These are phyloP conservation scores for Phellinidium pouzarii DNA, from an alignment of 1,284 basidiomycete genomes.

Conservation along the genomic window DNA sequence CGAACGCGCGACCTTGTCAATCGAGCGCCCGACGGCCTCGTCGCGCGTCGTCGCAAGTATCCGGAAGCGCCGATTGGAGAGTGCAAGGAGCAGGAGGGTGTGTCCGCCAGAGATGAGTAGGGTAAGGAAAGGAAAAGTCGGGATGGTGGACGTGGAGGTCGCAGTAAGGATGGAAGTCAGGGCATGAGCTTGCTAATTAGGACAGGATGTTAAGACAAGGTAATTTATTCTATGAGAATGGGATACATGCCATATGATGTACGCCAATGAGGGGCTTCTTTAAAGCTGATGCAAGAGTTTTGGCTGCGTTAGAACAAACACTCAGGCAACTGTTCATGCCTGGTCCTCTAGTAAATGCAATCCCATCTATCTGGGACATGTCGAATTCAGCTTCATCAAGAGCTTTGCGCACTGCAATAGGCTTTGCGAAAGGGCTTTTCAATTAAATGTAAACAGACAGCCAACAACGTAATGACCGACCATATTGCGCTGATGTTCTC, in stretches of 20 bases:
- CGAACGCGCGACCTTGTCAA: constrained; percentile 74
- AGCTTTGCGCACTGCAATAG: constrained; percentile 63
- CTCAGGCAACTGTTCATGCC: constrained; percentile 78
- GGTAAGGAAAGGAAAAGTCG: constrained; percentile 80
- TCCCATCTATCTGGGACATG: constrained; percentile 67
- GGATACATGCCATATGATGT: constrained; percentile 78
- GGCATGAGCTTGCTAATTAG: constrained; percentile 86
- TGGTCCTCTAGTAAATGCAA: constrained; percentile 89
- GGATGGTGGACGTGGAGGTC: constrained; percentile 36
- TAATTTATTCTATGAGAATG: background rate
- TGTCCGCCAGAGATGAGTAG: constrained; percentile 89
- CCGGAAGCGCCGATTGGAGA: constrained; percentile 49
- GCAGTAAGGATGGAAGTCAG: constrained; percentile 77
- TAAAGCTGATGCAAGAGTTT: constrained; percentile 69
- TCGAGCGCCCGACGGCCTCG: constrained; percentile 69
- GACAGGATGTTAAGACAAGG: constrained; percentile 8
- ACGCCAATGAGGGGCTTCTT: constrained; percentile 82
- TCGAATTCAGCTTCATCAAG: constrained; percentile 55
- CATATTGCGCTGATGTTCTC: constrained; percentile 72
- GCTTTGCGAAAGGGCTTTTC: constrained; percentile 38
- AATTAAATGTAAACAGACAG: constrained; percentile 5
- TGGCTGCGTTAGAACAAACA: constrained; percentile 74
- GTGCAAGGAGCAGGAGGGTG: constrained; percentile 77
- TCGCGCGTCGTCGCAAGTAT: constrained; percentile 75
- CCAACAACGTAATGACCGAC: constrained; percentile 32